Conservation (phyloP, 805 yeast species). For the Starmerella davenportii region DNA sequence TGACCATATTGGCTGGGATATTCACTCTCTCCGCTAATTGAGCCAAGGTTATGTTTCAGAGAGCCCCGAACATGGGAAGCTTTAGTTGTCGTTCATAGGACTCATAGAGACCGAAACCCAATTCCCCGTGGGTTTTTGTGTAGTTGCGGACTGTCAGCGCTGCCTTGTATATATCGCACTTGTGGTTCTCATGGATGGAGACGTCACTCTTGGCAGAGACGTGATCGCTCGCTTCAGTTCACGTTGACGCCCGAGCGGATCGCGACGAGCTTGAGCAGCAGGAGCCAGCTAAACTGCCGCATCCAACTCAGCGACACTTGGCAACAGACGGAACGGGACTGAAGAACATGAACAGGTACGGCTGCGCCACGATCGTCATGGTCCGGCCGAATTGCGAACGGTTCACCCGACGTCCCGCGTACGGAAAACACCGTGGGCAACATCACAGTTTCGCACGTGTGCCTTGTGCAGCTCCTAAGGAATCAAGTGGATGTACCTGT, state of each 20-base stretch:
- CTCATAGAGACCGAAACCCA: too few species aligned
- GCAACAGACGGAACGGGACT: conserved; percentile 45
- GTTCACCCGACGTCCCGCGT: conserved; percentile 68
- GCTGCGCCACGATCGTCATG: conserved; percentile 70
- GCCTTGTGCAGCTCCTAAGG: conserved; percentile 72
- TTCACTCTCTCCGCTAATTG: too few species aligned
- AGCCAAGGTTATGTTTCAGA: too few species aligned
- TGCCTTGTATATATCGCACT: too few species aligned
- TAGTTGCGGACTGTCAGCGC: too few species aligned
- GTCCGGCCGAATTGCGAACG: conserved; percentile 60
- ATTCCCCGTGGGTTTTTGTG: too few species aligned
- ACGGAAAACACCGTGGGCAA: conserved; percentile 73
- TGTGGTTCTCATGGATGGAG: too few species aligned
- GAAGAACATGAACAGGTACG: conserved; percentile 59
- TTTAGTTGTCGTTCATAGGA: too few species aligned
- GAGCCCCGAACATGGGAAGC: too few species aligned
- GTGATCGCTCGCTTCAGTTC: too few species aligned
- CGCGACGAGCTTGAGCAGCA: conserved; percentile 26
- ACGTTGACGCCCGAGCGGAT: conserved; percentile 43
- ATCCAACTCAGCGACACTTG: conserved; percentile 48
- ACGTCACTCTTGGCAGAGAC: too few species aligned
- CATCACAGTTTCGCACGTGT: conserved; percentile 57
- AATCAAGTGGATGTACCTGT: conserved; percentile 81
- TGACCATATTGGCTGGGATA: too few species aligned
- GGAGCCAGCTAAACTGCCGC: conserved; percentile 21